Percentiles rank a stretch among this genome's conserved stretches.
Evolutionary conservation across 2,329 filamentous ascomycete species (phyloP).

Genomic region (Cordyceps sp.): DNA sequence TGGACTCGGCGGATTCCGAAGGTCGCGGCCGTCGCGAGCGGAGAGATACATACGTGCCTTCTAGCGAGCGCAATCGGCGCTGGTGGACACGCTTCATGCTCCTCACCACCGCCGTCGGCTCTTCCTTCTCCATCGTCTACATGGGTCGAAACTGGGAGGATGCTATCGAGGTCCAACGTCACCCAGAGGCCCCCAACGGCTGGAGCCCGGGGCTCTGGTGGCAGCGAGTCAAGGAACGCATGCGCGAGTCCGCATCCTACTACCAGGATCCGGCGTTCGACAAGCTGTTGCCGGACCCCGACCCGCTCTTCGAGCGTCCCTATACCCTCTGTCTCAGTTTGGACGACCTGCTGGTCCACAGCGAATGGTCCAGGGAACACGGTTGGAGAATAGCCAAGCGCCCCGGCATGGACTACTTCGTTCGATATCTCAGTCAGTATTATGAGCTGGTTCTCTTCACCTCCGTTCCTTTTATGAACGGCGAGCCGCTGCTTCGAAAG

Average conservation of each 20-base stretch:
- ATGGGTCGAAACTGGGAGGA: constrained; percentile 83
- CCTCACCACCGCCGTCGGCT: constrained; percentile 36
- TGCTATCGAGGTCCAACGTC: constrained; percentile 51
- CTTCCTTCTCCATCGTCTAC: constrained; percentile 47
- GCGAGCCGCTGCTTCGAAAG: constrained; percentile 79
- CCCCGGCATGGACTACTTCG: constrained; percentile 90
- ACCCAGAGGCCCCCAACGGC: constrained; percentile 62
- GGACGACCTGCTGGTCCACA: constrained; percentile 88
- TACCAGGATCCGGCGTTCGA: constrained; percentile 93
- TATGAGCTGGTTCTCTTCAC: constrained; percentile 97
- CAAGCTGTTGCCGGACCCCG: constrained; percentile 72
- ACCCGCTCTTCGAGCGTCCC: constrained; percentile 65
- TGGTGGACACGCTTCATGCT: constrained; percentile 64
- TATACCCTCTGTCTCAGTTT: constrained; percentile 87
- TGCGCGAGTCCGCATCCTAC: constrained; percentile 65
- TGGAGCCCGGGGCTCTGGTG: constrained; percentile 66
- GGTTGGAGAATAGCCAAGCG: constrained; percentile 93
- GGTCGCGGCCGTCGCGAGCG: constrained; percentile 26
- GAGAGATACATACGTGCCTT: constrained; percentile 69
- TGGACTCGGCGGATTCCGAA: constrained; percentile 19
- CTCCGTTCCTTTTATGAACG: constrained; percentile 62
- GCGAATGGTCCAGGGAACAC: constrained; percentile 84
- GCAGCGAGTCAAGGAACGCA: constrained; percentile 59
- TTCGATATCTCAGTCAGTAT: constrained; percentile 93
- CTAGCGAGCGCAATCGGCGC: constrained; percentile 67